These are phyloP conservation scores for Euphorbia corollata DNA, from an alignment of 441 rosid species.

Conservation along the genomic window DNA sequence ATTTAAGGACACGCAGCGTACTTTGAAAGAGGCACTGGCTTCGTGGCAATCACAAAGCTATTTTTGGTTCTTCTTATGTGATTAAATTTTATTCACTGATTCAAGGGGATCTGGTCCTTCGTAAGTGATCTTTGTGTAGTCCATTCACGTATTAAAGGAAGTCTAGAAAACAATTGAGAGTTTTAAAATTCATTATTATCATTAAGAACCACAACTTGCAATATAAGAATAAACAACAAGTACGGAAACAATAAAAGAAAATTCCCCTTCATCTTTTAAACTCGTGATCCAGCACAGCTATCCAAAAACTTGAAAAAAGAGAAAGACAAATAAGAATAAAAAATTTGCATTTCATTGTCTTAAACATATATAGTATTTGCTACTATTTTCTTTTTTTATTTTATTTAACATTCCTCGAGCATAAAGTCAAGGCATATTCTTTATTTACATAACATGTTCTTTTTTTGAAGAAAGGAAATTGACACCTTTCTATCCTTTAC, in stretches of 20 bases:
- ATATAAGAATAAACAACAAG: not conserved
- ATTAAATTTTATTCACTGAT: not conserved
- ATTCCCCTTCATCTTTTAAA: not conserved
- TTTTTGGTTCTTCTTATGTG: not conserved
- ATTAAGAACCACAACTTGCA: not conserved
- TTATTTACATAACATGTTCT: too few species aligned
- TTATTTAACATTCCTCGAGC: too few species aligned
- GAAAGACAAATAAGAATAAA: not conserved
- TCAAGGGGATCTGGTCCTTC: not conserved
- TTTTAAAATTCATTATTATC: not conserved
- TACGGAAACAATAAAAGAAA: not conserved
- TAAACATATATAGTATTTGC: not conserved
- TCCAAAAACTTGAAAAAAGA: not conserved
- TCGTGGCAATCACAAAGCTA: too few species aligned
- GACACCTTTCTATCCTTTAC: conserved; percentile 9
- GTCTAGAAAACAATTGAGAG: not conserved
- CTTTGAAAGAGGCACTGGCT: too few species aligned
- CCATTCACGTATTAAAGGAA: not conserved
- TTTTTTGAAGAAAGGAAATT: not conserved
- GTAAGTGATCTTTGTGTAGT: not conserved
- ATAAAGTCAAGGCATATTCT: too few species aligned
- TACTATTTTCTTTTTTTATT: too few species aligned
- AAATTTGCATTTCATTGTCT: not conserved
- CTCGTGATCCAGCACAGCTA: not conserved
- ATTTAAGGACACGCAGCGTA: too few species aligned